Base-by-base conservation (phyloP, 1,284 basidiomycete species). In the Agaricales sp. region DNA sequence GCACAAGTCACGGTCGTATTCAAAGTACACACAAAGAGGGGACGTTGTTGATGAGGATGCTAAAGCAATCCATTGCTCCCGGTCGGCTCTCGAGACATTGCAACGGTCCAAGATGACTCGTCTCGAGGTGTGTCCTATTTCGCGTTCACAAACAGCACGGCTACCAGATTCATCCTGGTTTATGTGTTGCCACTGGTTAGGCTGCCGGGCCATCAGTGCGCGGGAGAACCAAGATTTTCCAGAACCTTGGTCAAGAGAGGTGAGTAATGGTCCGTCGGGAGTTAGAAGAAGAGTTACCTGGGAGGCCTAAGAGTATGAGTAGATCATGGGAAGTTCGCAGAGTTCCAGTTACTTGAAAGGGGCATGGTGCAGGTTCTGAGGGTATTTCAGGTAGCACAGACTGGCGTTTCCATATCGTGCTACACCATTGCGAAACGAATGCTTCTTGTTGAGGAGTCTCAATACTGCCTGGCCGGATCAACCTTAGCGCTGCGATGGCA, bases 181-280 rank as follows among this genome's bases (percentile, higher is more conserved):
- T 23, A 79, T 70, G 45, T 67, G 61, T 3, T 58, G 61, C 71
- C 74, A 75, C 2, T 61, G 60, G 12, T 52, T 55, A 3, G 67
- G 63, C 51, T 75, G 64, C 19, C 78, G 66, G 8, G 68, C 67
- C 3, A 71, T 52, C 20, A 81, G 57, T 0, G 71, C 65, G 14
- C 66, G 65, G 1, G 73, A 66, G 49, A 80, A 68, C 68, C 71
- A 77, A 3, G 76, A 75, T 60, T 82, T 82, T 35, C 79, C 79
- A 1, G 77, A 74, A 1, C 78, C 80, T 1, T 11, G 30, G 12
- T 37, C 11, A 37, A 21, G 11, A 43, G 13, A 43, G 20, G 41
- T 11, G n/a, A n/a, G n/a, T 35, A 35, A 11, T 35, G 30, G 11
- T n/a, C n/a, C 30, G 30, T 11, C n/a, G n/a, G 41, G 11, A 43